Evolutionary conservation across 345 rosid species (phyloP).

Genomic region (Boechera stricta): DNA sequence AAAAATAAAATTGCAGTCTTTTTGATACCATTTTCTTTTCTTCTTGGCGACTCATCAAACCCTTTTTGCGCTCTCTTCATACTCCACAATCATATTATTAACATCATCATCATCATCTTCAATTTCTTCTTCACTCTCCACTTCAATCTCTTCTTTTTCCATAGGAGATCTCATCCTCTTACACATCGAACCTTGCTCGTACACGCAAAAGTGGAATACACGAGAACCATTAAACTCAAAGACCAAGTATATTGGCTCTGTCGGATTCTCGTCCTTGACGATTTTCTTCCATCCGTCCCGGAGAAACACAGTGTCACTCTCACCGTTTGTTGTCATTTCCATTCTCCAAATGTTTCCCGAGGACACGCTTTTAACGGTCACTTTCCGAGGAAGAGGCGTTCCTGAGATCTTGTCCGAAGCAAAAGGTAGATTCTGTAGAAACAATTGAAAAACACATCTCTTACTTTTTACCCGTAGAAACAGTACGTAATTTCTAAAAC

Average conservation of each 20-base stretch:
- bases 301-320: not conserved
- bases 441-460: not conserved
- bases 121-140: not conserved
- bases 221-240: slow-evolving; percentile 21
- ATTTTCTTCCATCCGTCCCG: slow-evolving; percentile 9
- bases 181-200: not conserved
- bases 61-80: not conserved
- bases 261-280: slow-evolving; percentile 9
- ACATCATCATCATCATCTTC: not conserved
- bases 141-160: not conserved
- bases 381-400: not conserved
- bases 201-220: slow-evolving; percentile 3
- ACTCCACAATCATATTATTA: not conserved
- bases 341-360: slow-evolving; percentile 17
- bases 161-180: not conserved
- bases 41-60: not conserved
- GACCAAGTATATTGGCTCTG: not conserved
- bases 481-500: not conserved
- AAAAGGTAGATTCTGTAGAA: slow-evolving; percentile 21
- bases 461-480: not conserved
- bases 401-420: not conserved
- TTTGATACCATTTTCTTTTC: not conserved
- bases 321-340: slow-evolving; percentile 6
- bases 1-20: not conserved
- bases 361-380: not conserved